Conservation (phyloP, 2,329 filamentous ascomycete genomes). For the Hirsutella minnesotensis region DNA sequence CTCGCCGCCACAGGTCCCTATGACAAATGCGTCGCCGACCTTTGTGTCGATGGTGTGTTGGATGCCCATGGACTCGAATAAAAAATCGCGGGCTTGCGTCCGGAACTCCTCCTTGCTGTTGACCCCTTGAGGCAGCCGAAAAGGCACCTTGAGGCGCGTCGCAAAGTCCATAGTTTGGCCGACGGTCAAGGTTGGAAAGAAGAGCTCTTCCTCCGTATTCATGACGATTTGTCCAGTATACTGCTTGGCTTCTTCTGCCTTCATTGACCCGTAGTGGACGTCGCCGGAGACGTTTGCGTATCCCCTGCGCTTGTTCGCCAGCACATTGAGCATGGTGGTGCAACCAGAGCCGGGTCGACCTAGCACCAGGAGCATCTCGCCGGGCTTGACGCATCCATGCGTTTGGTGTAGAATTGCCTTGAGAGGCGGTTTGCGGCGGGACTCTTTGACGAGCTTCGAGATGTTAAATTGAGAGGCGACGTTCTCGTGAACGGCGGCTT, state of each 20-base stretch:
- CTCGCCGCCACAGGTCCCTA: slow-evolving; percentile 58
- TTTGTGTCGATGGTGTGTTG: slow-evolving; percentile 51
- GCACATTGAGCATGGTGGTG: slow-evolving; percentile 57
- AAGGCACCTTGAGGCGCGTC: slow-evolving; percentile 44
- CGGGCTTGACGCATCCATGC: slow-evolving; percentile 59
- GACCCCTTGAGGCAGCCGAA: slow-evolving; percentile 30
- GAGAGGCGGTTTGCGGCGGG: slow-evolving; percentile 41
- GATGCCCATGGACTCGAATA: slow-evolving; percentile 46
- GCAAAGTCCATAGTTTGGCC: slow-evolving; percentile 62
- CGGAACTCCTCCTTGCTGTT: slow-evolving; percentile 32
- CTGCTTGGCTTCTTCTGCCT: slow-evolving; percentile 32
- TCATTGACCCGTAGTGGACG: slow-evolving; percentile 41
- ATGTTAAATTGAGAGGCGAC: slow-evolving; percentile 48
- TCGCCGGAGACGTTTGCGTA: slow-evolving; percentile 47
- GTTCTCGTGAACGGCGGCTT: slow-evolving; percentile 54
- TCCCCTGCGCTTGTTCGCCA: slow-evolving; percentile 51
- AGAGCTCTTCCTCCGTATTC: slow-evolving; percentile 57
- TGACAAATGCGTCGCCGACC: slow-evolving; percentile 54
- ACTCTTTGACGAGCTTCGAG: slow-evolving; percentile 38
- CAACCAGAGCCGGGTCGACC: slow-evolving; percentile 60
- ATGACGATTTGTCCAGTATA: slow-evolving; percentile 51
- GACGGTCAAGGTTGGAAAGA: slow-evolving; percentile 59
- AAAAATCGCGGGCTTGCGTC: slow-evolving; percentile 35
- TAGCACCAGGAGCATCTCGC: slow-evolving; percentile 60
- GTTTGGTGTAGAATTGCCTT: slow-evolving; percentile 54